phyloP scores from a whole-genome alignment of 78 protist species.

The Blattamonas nauphoetae region DNA sequence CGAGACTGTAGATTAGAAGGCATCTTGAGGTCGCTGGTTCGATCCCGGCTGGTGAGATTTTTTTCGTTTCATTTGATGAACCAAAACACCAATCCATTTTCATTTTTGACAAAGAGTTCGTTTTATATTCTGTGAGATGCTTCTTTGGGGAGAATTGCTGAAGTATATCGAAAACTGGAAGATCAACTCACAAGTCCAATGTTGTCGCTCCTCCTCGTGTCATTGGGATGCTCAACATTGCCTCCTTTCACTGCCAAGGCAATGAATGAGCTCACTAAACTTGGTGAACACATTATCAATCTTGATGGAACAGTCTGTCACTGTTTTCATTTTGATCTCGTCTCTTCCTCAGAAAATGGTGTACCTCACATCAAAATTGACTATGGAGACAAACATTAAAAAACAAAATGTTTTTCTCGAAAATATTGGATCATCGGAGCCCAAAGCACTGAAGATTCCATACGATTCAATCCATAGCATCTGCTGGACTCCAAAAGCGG shows the following conservation, averaged over 20 bases:
- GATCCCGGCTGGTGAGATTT: too few relatives aligned
- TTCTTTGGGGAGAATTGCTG: too few relatives aligned
- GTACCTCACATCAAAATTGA: background rate
- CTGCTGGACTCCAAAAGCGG: background rate
- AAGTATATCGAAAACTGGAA: too few relatives aligned
- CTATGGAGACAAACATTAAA: background rate
- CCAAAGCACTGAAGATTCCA: background rate
- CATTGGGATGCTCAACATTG: too few relatives aligned
- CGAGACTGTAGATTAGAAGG: too few relatives aligned
- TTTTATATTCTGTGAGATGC: too few relatives aligned
- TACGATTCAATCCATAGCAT: background rate
- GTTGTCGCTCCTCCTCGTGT: too few relatives aligned
- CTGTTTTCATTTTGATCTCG: background rate
- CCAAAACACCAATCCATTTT: too few relatives aligned
- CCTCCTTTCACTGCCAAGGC: background rate
- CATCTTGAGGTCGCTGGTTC: too few relatives aligned
- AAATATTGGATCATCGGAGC: background rate
- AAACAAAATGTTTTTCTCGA: background rate
- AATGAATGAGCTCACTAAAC: background rate
- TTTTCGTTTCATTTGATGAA: too few relatives aligned
- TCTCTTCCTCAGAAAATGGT: background rate
- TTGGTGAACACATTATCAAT: background rate
- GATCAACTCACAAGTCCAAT: too few relatives aligned
- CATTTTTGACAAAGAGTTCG: too few relatives aligned
- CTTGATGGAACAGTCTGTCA: background rate